A percentile compares a stretch with the other conserved stretches of the same genome.
Conservation (phyloP, 495 filamentous ascomycete species). For the Neurospora cerealis region DNA sequence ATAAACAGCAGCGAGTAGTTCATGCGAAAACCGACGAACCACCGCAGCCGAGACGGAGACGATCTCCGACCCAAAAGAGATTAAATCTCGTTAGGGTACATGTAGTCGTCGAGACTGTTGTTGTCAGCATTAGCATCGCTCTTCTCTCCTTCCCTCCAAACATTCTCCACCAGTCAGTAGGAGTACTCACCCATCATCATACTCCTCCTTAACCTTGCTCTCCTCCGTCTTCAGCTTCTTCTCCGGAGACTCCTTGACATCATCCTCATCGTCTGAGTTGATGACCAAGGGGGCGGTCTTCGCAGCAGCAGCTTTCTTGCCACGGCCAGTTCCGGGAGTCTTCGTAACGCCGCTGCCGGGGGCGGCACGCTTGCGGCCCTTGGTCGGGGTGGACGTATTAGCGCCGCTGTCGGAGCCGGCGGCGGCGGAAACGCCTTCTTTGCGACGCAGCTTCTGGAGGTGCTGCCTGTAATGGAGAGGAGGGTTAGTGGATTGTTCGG, state of each 20-base stretch:
- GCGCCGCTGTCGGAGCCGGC: background rate
- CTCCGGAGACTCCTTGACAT: background rate
- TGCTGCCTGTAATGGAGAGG: slow-evolving; percentile 23
- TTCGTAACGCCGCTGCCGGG: background rate
- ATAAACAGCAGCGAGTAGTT: background rate
- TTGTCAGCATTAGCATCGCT: no score
- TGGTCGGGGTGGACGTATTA: slow-evolving; percentile 1
- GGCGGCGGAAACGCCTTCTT: slow-evolving; percentile 11
- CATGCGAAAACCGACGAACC: background rate
- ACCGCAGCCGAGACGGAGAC: background rate
- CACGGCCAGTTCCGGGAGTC: background rate
- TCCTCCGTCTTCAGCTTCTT: slow-evolving; percentile 10
- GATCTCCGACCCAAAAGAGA: background rate
- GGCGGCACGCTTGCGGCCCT: slow-evolving; percentile 9
- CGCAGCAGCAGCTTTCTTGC: background rate
- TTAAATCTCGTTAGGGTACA: background rate
- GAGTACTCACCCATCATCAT: slow-evolving; percentile 2
- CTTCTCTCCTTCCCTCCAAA: no score
- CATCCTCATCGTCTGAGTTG: background rate
- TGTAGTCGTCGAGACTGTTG: background rate
- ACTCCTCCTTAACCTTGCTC: slow-evolving; percentile 2
- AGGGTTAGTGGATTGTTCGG: slow-evolving; percentile 6
- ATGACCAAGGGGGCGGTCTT: background rate
- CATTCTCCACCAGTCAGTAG: no score
- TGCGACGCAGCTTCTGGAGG: slow-evolving; percentile 29